Conservation (phyloP, 139 green algal genomes). For the Coelastrella sp. region DNA sequence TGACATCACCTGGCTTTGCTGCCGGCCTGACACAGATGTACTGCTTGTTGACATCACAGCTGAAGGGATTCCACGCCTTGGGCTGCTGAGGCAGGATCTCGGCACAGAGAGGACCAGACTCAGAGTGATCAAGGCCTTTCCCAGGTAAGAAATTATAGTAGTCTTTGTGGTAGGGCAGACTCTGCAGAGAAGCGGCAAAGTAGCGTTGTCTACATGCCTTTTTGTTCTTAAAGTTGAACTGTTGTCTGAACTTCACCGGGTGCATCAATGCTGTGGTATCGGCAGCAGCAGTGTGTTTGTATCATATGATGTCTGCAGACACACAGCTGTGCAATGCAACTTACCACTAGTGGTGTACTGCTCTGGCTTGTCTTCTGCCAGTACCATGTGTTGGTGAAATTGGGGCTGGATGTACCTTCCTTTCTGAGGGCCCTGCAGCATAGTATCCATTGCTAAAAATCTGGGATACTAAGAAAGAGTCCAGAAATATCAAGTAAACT, state of each 20-base stretch:
- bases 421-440: not conserved
- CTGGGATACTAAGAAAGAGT: too few species aligned
- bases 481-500: too few species aligned
- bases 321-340: too few species aligned
- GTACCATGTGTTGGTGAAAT: not conserved
- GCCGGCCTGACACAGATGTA: slow-evolving; percentile 1
- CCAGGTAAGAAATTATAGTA: slow-evolving; percentile 6
- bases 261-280: too few species aligned
- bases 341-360: too few species aligned
- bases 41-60: not conserved
- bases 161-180: not conserved
- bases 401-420: not conserved
- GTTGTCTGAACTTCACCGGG: too few species aligned
- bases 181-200: not conserved
- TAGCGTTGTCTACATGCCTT: too few species aligned
- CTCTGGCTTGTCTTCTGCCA: not conserved
- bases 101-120: not conserved
- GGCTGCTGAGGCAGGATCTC: slow-evolving; percentile 15
- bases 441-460: too few species aligned
- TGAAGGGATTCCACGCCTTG: slow-evolving; percentile 13
- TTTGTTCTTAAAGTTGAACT: too few species aligned
- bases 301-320: too few species aligned
- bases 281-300: too few species aligned
- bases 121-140: not conserved
- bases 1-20: not conserved